Base-by-base conservation (phyloP, 345 rosid species). In the Bruguiera sexangula region DNA sequence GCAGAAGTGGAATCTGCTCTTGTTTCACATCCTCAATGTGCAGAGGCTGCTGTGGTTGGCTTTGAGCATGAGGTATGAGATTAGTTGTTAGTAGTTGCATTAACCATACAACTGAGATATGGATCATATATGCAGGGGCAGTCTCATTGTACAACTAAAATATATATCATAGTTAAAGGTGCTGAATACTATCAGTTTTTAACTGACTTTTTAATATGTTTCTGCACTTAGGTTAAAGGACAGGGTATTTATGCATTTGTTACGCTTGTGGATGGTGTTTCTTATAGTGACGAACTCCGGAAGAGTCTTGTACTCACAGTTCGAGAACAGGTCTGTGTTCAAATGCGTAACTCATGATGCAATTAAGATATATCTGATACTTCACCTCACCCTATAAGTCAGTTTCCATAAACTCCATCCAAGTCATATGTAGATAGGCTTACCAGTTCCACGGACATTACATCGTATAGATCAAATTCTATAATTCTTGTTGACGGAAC, bases 1-100 rank as follows among this genome's bases (percentile, higher is more conserved):
- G 99, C 96, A 39, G 99, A 95, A 84, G 96, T 95, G 46, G 99
- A 95, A 84, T 95, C 99, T 82, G 99, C 99, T 73, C 85, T 95
- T 64, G 99, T 89, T 64, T 95, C 92, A 24, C 96, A 94, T 83
- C 96, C 96, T 24, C 88, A 89, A 27, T 95, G 99, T 75, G 92
- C 97, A 32, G 99, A 95, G 79, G 99, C 97, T 77, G 99, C 99
- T 69, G 97, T 95, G 62, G 97, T 92, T 73, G 93, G 92, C 64
- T 66, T 92, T 69, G 99, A 92, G 81, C 99, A 95, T 21, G 96
- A 89, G 99, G 99, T 91, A 83, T 6, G 26, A 53, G 29, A 43
- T 43, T 13, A 0, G 19, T 18, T 13, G 50, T 43, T 43, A 43
- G 15, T 43, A 43, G 16, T 13, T 39, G 50, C 50, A 11, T 39